These are phyloP conservation scores for Erythrobasidium hasegawianum DNA, from an alignment of 1,284 basidiomycete species.

Conservation along the genomic window DNA sequence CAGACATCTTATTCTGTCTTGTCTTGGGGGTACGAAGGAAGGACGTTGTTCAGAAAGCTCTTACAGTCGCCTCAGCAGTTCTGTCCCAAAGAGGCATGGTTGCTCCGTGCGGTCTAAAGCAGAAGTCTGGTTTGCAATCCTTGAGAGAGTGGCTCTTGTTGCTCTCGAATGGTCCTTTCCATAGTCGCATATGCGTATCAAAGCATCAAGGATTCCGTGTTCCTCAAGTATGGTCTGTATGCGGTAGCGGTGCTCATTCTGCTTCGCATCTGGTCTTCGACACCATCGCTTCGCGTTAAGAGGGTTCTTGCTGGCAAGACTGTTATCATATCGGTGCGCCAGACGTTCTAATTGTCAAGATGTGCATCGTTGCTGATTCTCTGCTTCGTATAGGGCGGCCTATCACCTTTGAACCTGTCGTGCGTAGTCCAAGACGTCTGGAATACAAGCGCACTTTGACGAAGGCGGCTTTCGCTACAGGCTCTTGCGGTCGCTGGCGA, in stretches of 20 bases:
- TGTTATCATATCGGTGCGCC: constrained; percentile 25
- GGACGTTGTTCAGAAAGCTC: no score
- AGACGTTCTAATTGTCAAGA: no score
- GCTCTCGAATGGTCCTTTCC: background rate
- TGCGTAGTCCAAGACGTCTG: constrained; percentile 1
- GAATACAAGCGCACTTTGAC: background rate
- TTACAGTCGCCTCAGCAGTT: no score
- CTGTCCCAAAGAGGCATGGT: no score
- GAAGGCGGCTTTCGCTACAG: background rate
- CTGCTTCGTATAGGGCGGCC: constrained; percentile 21
- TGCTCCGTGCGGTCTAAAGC: no score
- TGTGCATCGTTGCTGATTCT: no score
- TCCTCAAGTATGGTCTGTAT: background rate
- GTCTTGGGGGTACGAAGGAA: no score
- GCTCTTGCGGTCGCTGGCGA: constrained; percentile 37
- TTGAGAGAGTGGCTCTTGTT: no score
- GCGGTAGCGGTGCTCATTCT: background rate
- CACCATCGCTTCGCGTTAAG: constrained; percentile 19
- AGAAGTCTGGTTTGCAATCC: no score
- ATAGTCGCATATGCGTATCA: background rate
- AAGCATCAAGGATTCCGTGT: constrained; percentile 4
- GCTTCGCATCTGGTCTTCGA: constrained; percentile 27
- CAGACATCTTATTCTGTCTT: no score
- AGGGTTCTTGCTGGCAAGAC: constrained; percentile 21
- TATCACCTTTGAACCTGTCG: constrained; percentile 29